Base-by-base conservation (phyloP, 2,329 filamentous ascomycete species). In the Lasiodiplodia theobromae region DNA sequence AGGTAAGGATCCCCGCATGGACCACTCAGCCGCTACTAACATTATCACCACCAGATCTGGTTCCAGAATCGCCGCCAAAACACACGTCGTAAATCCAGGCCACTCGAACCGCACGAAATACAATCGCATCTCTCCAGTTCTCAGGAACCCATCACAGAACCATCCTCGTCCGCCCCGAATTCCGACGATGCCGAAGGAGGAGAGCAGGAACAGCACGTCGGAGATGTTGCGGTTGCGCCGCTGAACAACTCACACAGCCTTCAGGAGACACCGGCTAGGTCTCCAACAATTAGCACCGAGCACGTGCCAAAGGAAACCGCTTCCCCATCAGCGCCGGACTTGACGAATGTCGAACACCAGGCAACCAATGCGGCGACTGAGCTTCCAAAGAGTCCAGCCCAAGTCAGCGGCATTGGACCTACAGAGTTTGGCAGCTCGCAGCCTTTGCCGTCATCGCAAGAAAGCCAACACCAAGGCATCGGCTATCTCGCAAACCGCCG, bases 61-160 rank as follows among this genome's bases (percentile, higher is more conserved):
- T 97, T 97, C 82, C 95, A 97, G 77, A 97, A 97, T 77, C 89
- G 94, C 76, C 88, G 95, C 72, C 95, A 98, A 80, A 97, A 96
- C 80, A 93, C 96, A 78, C 88, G 95, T 74, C 89, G 95, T 73
- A 96, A 95, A 83, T 93, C 93, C 67, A 91, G 92, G 73, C 94
- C 94, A 57, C 86, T 97, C 47, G 76, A 79, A 25, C 62, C 68
- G 23, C 62, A 71, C 54, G 68, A 65, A 66, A 70, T 72, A 25
- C 75, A 77, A 28, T 78, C 77, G 18, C 66, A 64, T 23, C 38
- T 68, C 10, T 51, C 67, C 3, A 64, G 58, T 25, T 68, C 67
- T 23, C 58, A 54, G 37, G 60, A 53, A 11, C 28, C 31, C 10
- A 49, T 40, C 28, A 18, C 63, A 28, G 67, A 69, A 31, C 56